phyloP scores from a whole-genome alignment of 345 rosid species.

The Salix caprea region DNA sequence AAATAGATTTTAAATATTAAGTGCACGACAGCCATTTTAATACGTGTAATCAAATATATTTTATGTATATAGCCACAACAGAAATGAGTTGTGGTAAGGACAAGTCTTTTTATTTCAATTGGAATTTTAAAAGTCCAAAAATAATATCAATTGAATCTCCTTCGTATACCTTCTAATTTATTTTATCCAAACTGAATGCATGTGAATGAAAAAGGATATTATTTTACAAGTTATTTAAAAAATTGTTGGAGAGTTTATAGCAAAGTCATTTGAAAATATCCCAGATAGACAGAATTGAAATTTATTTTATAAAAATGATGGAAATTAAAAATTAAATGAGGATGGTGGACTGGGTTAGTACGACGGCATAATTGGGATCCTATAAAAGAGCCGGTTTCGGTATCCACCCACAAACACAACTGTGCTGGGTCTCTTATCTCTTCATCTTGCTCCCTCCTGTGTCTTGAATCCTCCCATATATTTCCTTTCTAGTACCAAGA shows the following conservation, averaged over 20 bases:
- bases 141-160: neutral
- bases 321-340: neutral
- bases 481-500: neutral
- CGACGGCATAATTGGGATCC: constrained; percentile 30
- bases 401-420: constrained; percentile 1
- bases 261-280: neutral
- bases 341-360: constrained; percentile 7
- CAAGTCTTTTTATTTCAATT: neutral
- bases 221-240: neutral
- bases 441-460: neutral
- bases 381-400: constrained; percentile 34
- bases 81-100: neutral
- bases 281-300: neutral
- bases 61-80: neutral
- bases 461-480: neutral
- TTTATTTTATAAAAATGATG: neutral
- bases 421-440: constrained; percentile 2
- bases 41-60: neutral
- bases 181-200: neutral
- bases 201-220: neutral
- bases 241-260: neutral
- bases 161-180: neutral
- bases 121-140: neutral
- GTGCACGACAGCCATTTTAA: neutral
- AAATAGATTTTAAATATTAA: neutral